phyloP scores from a whole-genome alignment of 2,329 filamentous ascomycete genomes.

The Neonectria magnoliae region DNA sequence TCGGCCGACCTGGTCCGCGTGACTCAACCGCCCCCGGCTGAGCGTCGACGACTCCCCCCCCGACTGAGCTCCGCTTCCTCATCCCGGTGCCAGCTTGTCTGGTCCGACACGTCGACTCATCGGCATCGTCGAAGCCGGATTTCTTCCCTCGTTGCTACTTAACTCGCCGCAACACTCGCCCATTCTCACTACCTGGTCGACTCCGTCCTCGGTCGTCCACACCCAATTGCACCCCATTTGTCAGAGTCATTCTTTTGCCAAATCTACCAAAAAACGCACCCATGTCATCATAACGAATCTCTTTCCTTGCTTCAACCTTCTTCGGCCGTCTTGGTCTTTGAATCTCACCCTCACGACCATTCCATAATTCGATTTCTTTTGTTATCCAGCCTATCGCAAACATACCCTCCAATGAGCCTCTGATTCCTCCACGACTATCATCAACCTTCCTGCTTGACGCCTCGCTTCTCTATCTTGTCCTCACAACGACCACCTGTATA shows the following conservation, averaged over 20 bases:
- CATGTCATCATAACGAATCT: conserved; percentile 58
- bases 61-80: conserved; percentile 47
- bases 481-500: conserved; percentile 47
- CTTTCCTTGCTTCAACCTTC: conserved; percentile 47
- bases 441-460: conserved; percentile 37
- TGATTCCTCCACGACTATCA: conserved; percentile 50
- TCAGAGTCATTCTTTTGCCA: conserved; percentile 44
- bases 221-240: conserved; percentile 31
- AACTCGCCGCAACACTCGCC: conserved; percentile 5
- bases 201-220: conserved; percentile 43
- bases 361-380: conserved; percentile 51
- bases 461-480: conserved; percentile 37
- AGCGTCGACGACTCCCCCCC: conserved; percentile 34
- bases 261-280: conserved; percentile 46
- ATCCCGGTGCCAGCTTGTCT: conserved; percentile 42
- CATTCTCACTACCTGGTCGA: conserved; percentile 36
- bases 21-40: conserved; percentile 39
- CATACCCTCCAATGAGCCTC: conserved; percentile 54
- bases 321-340: conserved; percentile 44
- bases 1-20: conserved; percentile 33
- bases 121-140: conserved; percentile 42
- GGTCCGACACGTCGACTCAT: conserved; percentile 44
- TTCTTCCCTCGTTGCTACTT: conserved; percentile 13
- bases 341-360: conserved; percentile 45
- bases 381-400: conserved; percentile 41